Conservation (phyloP, 2,329 filamentous ascomycete genomes). For the Cladophialophora immunda region DNA sequence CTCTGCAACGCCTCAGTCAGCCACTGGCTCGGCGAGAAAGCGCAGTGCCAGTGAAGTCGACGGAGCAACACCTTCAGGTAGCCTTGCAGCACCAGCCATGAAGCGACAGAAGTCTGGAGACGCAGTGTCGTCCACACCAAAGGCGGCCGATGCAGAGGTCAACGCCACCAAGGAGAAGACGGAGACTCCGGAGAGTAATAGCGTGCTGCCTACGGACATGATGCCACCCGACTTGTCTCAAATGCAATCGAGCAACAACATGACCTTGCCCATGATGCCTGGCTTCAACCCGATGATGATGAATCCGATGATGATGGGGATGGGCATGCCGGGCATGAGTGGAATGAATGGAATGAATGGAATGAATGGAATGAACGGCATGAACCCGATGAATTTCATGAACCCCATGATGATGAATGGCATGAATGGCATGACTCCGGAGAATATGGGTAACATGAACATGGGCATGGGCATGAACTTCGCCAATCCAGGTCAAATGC, state of each 20-base stretch:
- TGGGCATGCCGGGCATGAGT: conserved; percentile 48
- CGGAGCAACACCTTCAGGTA: conserved; percentile 66
- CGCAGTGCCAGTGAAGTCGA: conserved; percentile 74
- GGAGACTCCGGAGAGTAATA: conserved; percentile 30
- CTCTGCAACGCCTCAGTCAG: conserved; percentile 35
- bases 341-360: conserved; percentile 43
- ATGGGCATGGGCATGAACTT: conserved; percentile 40
- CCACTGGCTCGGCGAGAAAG: conserved; percentile 69
- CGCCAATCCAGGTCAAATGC: conserved; percentile 40
- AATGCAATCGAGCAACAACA: conserved; percentile 39
- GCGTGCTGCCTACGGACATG: conserved; percentile 40
- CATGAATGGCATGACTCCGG: conserved; percentile 37
- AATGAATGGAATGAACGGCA: conserved; percentile 53
- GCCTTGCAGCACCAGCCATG: conserved; percentile 46
- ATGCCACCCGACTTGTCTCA: conserved; percentile 45
- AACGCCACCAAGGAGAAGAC: conserved; percentile 18
- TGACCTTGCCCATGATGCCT: conserved; percentile 39
- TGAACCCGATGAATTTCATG: conserved; percentile 49
- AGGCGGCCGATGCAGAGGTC: conserved; percentile 5
- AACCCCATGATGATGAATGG: conserved; percentile 48
- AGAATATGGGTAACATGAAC: conserved; percentile 43
- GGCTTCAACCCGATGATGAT: conserved; percentile 48
- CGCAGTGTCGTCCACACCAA: conserved; percentile 43
- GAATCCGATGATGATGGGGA: conserved; percentile 46
- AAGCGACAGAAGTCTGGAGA: conserved; percentile 59